Evolutionary conservation across 179 eudicot species (phyloP).

Genomic region (Silene coronaria): DNA sequence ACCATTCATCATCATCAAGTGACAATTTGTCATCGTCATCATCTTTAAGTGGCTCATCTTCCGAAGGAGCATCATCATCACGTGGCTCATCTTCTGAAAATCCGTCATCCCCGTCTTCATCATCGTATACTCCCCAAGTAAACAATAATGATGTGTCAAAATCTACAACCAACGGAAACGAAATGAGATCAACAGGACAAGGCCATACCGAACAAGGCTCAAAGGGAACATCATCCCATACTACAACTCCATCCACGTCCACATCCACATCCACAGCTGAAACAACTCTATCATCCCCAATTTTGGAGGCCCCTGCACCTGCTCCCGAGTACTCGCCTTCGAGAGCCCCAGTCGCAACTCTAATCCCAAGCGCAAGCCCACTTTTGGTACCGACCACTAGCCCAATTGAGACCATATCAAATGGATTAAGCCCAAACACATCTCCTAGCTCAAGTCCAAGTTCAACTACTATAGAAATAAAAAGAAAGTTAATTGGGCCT

Average conservation of each 20-base stretch:
- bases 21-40: not conserved
- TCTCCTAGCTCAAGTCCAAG: constrained; percentile 8
- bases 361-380: constrained; percentile 1
- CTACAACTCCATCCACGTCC: not conserved
- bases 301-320: not conserved
- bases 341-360: not conserved
- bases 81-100: not conserved
- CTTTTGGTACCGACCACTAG: not conserved
- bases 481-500: not conserved
- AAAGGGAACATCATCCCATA: not conserved
- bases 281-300: not conserved
- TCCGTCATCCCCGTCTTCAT: not conserved
- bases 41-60: not conserved
- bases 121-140: not conserved
- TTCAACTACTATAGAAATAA: not conserved
- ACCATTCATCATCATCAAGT: not conserved
- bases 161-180: not conserved
- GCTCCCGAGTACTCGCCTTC: not conserved
- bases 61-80: not conserved
- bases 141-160: constrained; percentile 6
- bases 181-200: not conserved
- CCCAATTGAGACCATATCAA: too few relatives aligned
- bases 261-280: not conserved
- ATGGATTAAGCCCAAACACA: not conserved
- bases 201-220: not conserved